These are phyloP conservation scores for Alternaria sp. DNA, from an alignment of 2,329 filamentous ascomycete species.

Conservation along the genomic window DNA sequence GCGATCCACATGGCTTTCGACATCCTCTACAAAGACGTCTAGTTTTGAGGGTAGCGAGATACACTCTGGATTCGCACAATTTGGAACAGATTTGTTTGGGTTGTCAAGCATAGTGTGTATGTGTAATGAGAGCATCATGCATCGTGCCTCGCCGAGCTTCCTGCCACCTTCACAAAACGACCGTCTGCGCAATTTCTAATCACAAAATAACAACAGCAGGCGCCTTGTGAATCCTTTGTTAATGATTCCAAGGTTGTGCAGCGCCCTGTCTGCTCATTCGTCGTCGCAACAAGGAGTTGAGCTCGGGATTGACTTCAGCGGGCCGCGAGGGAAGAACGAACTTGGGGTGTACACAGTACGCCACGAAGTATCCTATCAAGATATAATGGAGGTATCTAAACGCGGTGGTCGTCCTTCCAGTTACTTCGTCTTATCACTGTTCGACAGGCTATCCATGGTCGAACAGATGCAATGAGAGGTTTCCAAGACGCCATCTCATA, in stretches of 20 bases:
- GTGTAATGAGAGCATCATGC: background rate
- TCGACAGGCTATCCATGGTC: background rate
- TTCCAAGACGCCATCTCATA: background rate
- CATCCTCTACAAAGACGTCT: fast-evolving
- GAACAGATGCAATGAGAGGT: background rate
- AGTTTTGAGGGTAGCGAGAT: background rate
- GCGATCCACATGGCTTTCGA: background rate
- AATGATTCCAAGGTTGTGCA: background rate
- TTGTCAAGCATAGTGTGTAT: background rate
- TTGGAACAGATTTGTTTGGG: background rate
- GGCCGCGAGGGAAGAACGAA: background rate
- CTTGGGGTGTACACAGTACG: background rate
- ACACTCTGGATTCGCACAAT: fast-evolving
- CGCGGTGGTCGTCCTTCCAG: background rate
- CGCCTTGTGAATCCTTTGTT: background rate
- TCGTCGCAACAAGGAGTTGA: background rate
- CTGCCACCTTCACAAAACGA: background rate
- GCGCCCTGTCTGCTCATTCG: background rate
- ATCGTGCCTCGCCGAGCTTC: background rate
- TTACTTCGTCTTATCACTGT: background rate
- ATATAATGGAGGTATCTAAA: background rate
- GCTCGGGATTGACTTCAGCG: background rate
- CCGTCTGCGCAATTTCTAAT: background rate
- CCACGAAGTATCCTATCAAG: background rate
- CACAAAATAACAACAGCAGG: background rate